phyloP scores from a whole-genome alignment of 176 grass and related monocot genomes.

The Canna indica region DNA sequence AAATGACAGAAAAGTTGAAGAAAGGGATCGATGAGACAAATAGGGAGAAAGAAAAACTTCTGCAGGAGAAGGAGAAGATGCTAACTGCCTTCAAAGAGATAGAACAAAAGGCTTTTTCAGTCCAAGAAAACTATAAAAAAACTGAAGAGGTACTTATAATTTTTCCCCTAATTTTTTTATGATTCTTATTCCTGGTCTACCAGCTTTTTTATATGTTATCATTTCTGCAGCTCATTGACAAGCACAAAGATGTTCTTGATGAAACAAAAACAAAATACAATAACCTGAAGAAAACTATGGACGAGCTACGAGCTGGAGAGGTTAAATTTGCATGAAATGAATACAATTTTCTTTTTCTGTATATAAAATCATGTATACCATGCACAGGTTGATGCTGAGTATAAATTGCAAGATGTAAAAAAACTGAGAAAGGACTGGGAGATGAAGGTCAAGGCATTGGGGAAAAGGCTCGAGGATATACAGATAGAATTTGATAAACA shows the following conservation, averaged over 20 bases:
- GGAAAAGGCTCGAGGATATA: slow-evolving; percentile 66
- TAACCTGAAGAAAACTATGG: slow-evolving; percentile 70
- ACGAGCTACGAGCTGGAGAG: slow-evolving; percentile 68
- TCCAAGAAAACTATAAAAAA: slow-evolving; percentile 90
- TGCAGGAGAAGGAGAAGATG: slow-evolving; percentile 49
- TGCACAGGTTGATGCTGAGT: slow-evolving; percentile 71
- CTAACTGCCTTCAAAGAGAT: slow-evolving; percentile 54
- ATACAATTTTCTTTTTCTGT: background rate
- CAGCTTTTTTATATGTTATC: background rate
- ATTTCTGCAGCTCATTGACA: slow-evolving; percentile 57
- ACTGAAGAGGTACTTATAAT: slow-evolving; percentile 51
- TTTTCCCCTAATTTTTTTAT: background rate
- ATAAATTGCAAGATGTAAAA: slow-evolving; percentile 67
- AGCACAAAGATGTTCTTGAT: slow-evolving; percentile 65
- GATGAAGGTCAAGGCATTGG: slow-evolving; percentile 66
- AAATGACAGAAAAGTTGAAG: slow-evolving; percentile 58
- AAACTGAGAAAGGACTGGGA: slow-evolving; percentile 70
- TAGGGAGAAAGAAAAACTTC: slow-evolving; percentile 53
- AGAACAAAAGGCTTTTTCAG: slow-evolving; percentile 61
- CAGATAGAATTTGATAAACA: slow-evolving; percentile 59
- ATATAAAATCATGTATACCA: slow-evolving; percentile 5
- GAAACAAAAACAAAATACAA: slow-evolving; percentile 86
- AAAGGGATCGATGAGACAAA: slow-evolving; percentile 59
- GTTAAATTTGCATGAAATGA: slow-evolving; percentile 23
- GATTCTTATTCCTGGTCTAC: background rate